These are phyloP conservation scores for Thielaviopsis ethacetica DNA, from an alignment of 2,329 filamentous ascomycete species.

Conservation along the genomic window DNA sequence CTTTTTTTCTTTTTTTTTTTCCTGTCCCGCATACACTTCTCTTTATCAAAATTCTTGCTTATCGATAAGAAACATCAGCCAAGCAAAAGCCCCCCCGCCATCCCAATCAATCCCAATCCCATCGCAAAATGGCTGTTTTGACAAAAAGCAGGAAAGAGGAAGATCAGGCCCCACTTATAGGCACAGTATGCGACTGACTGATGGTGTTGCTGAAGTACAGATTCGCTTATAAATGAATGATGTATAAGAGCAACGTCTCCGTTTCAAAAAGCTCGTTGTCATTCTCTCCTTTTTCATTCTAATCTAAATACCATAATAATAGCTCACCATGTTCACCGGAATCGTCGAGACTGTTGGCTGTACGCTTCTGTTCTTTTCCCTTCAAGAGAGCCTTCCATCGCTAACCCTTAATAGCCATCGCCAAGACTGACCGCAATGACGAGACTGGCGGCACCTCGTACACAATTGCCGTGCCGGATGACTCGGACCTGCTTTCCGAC, in stretches of 20 bases:
- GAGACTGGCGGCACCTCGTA: constrained; percentile 76
- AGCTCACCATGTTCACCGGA: constrained; percentile 69
- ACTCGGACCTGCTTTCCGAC: constrained; percentile 63
- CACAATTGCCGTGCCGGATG: constrained; percentile 56
- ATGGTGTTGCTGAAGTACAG: background rate
- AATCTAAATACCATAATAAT: background rate
- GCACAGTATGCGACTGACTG: too few relatives aligned
- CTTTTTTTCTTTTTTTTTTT: constrained; percentile 9
- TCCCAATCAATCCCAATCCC: too few relatives aligned
- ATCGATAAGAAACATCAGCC: constrained; percentile 1
- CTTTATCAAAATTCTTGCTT: constrained; percentile 6
- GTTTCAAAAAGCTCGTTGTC: background rate
- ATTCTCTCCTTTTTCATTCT: background rate
- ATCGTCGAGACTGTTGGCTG: constrained; percentile 87
- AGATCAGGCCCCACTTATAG: too few relatives aligned
- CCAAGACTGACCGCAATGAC: constrained; percentile 65
- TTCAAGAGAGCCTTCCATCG: background rate
- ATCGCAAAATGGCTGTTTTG: too few relatives aligned
- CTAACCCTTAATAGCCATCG: constrained; percentile 46
- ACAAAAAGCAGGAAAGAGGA: too few relatives aligned
- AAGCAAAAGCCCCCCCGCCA: background rate
- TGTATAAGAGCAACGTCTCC: background rate
- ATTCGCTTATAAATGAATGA: background rate
- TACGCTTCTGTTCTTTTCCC: constrained; percentile 29
- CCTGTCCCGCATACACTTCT: background rate